Percentiles rank a stretch among this genome's conserved stretches.
Evolutionary conservation across 1,139 yeast genomes (phyloP).

Genomic region (Pneumocystis jirovecii): DNA sequence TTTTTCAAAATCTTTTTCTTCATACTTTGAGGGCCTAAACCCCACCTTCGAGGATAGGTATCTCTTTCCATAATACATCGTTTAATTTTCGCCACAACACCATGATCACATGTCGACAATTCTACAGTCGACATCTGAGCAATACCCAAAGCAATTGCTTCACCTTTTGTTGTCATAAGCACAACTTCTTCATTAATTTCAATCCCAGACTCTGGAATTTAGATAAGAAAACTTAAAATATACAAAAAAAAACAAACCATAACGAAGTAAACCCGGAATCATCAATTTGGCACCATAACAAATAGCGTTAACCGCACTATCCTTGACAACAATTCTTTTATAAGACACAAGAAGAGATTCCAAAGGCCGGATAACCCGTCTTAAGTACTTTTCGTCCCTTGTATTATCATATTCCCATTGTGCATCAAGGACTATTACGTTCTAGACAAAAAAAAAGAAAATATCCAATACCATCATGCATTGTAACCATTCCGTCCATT

Average conservation of each 20-base stretch:
- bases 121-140: constrained; percentile 99
- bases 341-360: constrained; percentile 87
- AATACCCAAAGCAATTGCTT: constrained; percentile 95
- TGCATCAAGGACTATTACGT: constrained; percentile 58
- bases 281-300: constrained; percentile 98
- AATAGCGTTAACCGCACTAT: constrained; percentile 94
- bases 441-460: background rate
- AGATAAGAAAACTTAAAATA: background rate
- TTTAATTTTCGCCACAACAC: constrained; percentile 95
- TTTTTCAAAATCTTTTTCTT: constrained; percentile 97
- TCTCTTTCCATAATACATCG: constrained; percentile 99
- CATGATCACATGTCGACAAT: constrained; percentile 91
- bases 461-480: constrained; percentile 44
- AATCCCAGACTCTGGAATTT: constrained; percentile 62
- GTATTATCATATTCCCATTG: constrained; percentile 96
- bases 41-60: constrained; percentile 99
- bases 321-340: constrained; percentile 95
- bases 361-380: constrained; percentile 88
- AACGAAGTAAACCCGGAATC: constrained; percentile 96
- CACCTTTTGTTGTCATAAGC: constrained; percentile 96
- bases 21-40: constrained; percentile 95
- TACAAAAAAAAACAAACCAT: constrained; percentile 20
- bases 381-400: constrained; percentile 86
- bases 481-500: constrained; percentile 79
- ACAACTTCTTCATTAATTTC: constrained; percentile 97